These are phyloP conservation scores for Arxiozyma bovina DNA, from an alignment of 1,139 yeast genomes.

Conservation along the genomic window DNA sequence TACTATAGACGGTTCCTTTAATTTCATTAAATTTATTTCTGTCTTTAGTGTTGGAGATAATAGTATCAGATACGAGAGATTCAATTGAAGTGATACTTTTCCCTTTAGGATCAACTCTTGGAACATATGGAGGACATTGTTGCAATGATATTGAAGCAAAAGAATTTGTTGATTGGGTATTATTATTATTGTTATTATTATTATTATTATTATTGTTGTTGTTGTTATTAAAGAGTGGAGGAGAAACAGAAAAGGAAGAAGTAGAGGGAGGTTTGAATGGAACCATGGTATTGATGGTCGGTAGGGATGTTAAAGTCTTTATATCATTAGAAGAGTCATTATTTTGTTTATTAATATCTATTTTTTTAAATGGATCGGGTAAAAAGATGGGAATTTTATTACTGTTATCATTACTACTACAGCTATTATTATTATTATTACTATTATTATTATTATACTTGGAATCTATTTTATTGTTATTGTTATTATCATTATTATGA, in stretches of 20 bases:
- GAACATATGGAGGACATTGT: too few relatives aligned
- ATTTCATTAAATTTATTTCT: not conserved
- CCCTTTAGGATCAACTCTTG: too few relatives aligned
- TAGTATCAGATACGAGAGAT: too few relatives aligned
- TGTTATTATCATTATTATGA: not conserved
- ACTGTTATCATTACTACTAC: not conserved
- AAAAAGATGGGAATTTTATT: not conserved
- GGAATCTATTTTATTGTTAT: not conserved
- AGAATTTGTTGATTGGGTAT: not conserved
- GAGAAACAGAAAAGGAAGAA: not conserved
- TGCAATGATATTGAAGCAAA: not conserved
- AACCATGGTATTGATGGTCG: not conserved
- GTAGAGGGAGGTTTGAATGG: not conserved
- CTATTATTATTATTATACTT: not conserved
- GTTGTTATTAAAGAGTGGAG: not conserved
- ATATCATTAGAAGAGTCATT: not conserved
- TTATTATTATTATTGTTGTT: too few relatives aligned
- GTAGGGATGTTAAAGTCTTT: not conserved
- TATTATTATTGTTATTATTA: too few relatives aligned
- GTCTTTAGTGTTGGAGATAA: not conserved
- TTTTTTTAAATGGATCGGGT: not conserved
- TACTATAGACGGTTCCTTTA: not conserved
- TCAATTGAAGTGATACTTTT: too few relatives aligned
- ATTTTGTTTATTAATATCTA: not conserved
- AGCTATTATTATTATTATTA: not conserved